Evolutionary conservation across 495 filamentous ascomycete species (phyloP), one percentile per base, ranked within the genome.

Genomic region (Neurospora sp.): DNA sequence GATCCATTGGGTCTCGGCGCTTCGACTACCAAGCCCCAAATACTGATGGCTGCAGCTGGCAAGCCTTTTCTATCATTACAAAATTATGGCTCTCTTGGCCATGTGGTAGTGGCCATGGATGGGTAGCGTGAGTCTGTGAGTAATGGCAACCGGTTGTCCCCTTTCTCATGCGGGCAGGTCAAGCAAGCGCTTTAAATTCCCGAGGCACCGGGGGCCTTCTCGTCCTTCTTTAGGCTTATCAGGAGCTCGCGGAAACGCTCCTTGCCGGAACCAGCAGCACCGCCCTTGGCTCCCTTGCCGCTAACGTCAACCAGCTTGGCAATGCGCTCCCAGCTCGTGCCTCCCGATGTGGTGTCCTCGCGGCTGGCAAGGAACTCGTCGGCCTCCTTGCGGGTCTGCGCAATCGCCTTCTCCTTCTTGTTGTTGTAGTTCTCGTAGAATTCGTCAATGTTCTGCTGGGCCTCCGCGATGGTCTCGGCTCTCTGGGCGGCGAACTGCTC

Each of bases 371-470:
- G 84, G 83, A 98, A 98, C 75, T 98, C 90, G 80, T 98, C 94
- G n/a, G 94, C 96, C 75, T 98, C 96, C 76, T 90, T 87, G 73
- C 91, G 87, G 40, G 96, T 94, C 84, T 94, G 91, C 47, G 90
- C 87, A 74, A 97, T 89, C 71, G 82, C 86, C 87, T 98, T 98
- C 76, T 98, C 96, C 77, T 94, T 93, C 85, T 97, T 97, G 79
- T 90, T 90, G 84, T 97, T 97, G 87, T 99, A 99, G 80, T 97
- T 97, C 80, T 97, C 94, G 85, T 99, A 99, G 86, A 99, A 99
- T 77, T 97, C 96, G 77, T 99, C 96, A 72, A 98, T 94, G 80
- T 94, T 92, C 76, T 92, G 86, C 73, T 91, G 93, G 44, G 96
- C 96, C 74, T 92, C 92, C 80, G 90, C 88, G 78, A 97, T 83